Evolutionary conservation across 2,329 filamentous ascomycete species (phyloP).

Genomic region (Calycina herbarum): DNA sequence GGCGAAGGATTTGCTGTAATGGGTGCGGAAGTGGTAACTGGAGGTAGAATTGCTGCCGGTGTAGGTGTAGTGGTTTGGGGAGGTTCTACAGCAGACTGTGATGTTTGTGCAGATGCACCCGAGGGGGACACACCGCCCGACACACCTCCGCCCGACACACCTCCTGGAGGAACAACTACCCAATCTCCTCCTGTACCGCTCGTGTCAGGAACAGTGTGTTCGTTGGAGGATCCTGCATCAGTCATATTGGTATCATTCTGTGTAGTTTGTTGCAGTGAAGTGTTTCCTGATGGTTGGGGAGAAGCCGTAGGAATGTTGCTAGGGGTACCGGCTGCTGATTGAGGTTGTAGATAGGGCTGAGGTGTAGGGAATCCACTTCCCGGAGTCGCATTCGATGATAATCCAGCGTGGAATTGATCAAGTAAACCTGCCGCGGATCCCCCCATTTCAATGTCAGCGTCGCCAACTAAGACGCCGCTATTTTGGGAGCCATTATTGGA

Average conservation of each 20-base stretch:
- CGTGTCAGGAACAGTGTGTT: slow-evolving; percentile 36
- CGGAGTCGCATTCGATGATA: slow-evolving; percentile 61
- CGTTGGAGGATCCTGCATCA: slow-evolving; percentile 13
- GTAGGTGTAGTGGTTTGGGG: slow-evolving; percentile 14
- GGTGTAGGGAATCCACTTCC: slow-evolving; percentile 55
- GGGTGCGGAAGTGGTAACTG: slow-evolving; percentile 16
- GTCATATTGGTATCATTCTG: slow-evolving; percentile 23
- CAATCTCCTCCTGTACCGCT: slow-evolving; percentile 66
- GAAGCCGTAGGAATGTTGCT: slow-evolving; percentile 46
- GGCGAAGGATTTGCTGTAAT: slow-evolving; percentile 15
- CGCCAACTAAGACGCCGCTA: slow-evolving; percentile 54
- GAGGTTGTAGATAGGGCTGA: slow-evolving; percentile 58
- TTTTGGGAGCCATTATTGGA: slow-evolving; percentile 58
- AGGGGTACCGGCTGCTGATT: slow-evolving; percentile 60
- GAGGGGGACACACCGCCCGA: slow-evolving; percentile 34
- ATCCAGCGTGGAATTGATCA: slow-evolving; percentile 66
- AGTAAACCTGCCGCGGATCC: slow-evolving; percentile 63
- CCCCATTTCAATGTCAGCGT: slow-evolving; percentile 65
- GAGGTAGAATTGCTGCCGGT: slow-evolving; percentile 14
- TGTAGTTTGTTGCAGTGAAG: slow-evolving; percentile 21
- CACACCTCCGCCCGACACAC: slow-evolving; percentile 19
- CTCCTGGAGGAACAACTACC: slow-evolving; percentile 67
- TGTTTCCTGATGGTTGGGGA: slow-evolving; percentile 41
- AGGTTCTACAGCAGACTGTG: slow-evolving; percentile 20
- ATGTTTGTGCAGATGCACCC: slow-evolving; percentile 17